These are phyloP conservation scores for Hyphodiscus sp. DNA, from an alignment of 2,329 filamentous ascomycete genomes.

Conservation along the genomic window DNA sequence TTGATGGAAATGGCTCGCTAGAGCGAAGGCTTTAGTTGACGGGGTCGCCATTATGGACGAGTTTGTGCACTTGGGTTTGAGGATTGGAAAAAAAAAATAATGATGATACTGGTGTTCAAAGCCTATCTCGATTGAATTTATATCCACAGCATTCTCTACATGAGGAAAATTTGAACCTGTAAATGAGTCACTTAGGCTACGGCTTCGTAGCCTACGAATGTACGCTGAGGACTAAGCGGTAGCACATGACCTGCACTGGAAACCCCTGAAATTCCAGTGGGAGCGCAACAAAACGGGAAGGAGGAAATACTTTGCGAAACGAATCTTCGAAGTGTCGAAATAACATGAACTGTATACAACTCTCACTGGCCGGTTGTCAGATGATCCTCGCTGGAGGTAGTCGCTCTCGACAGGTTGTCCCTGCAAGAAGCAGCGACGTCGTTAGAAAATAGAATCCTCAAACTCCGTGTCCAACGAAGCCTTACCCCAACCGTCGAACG, in stretches of 20 bases:
- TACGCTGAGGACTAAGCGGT: neutral
- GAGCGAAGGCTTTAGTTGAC: neutral
- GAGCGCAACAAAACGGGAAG: neutral
- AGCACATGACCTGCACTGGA: neutral
- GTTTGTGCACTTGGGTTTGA: neutral
- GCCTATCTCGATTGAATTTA: neutral
- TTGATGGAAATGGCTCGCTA: neutral
- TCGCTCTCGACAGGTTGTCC: neutral
- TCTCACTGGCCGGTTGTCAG: neutral
- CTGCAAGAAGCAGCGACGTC: neutral
- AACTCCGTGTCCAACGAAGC: neutral
- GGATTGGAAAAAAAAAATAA: neutral
- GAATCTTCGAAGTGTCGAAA: neutral
- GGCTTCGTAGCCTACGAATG: neutral
- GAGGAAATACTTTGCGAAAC: neutral
- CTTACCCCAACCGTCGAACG: neutral
- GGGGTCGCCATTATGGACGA: neutral
- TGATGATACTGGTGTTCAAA: neutral
- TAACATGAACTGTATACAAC: neutral
- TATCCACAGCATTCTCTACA: neutral
- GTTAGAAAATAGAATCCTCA: neutral
- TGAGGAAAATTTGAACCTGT: neutral
- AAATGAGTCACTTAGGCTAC: neutral
- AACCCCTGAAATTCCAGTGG: neutral
- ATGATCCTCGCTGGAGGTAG: neutral